A percentile compares a stretch with the other conserved stretches of the same genome.
Evolutionary conservation across 2,329 filamentous ascomycete genomes (phyloP).

Genomic region (Fusarium palustre): DNA sequence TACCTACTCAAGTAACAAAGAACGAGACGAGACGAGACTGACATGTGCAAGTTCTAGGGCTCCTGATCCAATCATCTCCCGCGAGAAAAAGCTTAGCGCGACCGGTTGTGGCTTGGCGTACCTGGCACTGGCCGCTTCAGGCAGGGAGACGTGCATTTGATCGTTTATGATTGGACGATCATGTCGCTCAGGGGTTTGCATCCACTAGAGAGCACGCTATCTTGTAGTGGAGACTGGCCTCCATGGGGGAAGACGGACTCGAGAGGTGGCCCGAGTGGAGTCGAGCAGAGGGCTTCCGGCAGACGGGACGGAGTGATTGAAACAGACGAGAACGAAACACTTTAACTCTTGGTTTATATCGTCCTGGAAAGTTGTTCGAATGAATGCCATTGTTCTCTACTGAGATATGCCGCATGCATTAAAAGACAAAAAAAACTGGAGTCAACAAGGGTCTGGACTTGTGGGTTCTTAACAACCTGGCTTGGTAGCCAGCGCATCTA

Average conservation of each 20-base stretch:
- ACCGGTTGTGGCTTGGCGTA: slow-evolving; percentile 19
- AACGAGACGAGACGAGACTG: slow-evolving; percentile 20
- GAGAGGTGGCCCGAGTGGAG: neutral
- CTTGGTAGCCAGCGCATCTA: slow-evolving; percentile 20
- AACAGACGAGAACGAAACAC: slow-evolving; percentile 21
- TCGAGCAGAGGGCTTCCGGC: slow-evolving; percentile 14
- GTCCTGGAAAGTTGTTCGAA: neutral
- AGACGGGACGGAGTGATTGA: slow-evolving; percentile 14
- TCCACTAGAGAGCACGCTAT: slow-evolving; percentile 22
- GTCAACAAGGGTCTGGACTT: neutral
- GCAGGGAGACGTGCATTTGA: slow-evolving; percentile 18
- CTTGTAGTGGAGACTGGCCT: slow-evolving; percentile 8
- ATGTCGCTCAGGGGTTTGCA: slow-evolving; percentile 13
- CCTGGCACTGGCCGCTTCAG: slow-evolving; percentile 28
- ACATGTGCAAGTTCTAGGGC: slow-evolving; percentile 1
- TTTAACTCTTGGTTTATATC: neutral
- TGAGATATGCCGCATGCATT: neutral
- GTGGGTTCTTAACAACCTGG: neutral
- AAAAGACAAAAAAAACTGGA: too few relatives aligned
- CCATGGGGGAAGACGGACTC: neutral
- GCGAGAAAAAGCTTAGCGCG: slow-evolving; percentile 30
- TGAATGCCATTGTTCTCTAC: slow-evolving; percentile 9
- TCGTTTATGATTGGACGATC: slow-evolving; percentile 1
- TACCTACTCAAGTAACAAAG: slow-evolving; percentile 15
- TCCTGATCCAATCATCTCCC: slow-evolving; percentile 20